Conservation (phyloP, 441 rosid genomes). For the Lepidium campestre region DNA sequence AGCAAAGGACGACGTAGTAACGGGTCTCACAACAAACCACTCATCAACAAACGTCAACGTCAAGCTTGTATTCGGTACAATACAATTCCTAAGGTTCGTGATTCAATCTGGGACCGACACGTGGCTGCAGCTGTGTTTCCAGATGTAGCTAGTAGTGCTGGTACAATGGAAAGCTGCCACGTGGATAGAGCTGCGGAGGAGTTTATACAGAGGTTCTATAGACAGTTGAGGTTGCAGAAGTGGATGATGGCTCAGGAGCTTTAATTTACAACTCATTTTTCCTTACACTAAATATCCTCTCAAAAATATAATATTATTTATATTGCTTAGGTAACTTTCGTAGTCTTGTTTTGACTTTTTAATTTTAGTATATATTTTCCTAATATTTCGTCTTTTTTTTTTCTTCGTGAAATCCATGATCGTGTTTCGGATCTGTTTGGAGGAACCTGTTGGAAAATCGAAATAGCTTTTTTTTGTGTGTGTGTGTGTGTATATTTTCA, state of each 20-base stretch:
- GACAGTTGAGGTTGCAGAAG: conserved; percentile 57
- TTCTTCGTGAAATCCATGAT: conserved; percentile 1
- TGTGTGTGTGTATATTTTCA: neutral
- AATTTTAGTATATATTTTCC: conserved; percentile 7
- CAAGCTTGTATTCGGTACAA: conserved; percentile 11
- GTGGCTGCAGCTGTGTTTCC: conserved; percentile 38
- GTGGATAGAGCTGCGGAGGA: conserved; percentile 78
- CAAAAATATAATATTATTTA: neutral
- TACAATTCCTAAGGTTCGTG: conserved; percentile 21
- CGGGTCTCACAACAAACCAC: conserved; percentile 22
- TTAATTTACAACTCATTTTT: neutral
- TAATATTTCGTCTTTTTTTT: neutral
- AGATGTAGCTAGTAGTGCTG: conserved; percentile 35
- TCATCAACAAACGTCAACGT: conserved; percentile 21
- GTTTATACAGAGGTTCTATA: conserved; percentile 67
- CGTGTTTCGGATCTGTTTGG: conserved; percentile 19
- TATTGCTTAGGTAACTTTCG: conserved; percentile 1
- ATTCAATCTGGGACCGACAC: conserved; percentile 22
- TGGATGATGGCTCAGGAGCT: conserved; percentile 31
- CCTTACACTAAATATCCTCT: conserved; percentile 5
- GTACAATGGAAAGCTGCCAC: conserved; percentile 35
- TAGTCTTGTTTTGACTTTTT: conserved; percentile 23
- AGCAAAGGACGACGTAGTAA: conserved; percentile 1
- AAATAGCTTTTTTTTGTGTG: neutral
- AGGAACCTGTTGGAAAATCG: conserved; percentile 9